A percentile compares a stretch with the other conserved stretches of the same genome.
Conservation (phyloP, 805 yeast genomes). For the Cyberlindnera euphorbiiphila region DNA sequence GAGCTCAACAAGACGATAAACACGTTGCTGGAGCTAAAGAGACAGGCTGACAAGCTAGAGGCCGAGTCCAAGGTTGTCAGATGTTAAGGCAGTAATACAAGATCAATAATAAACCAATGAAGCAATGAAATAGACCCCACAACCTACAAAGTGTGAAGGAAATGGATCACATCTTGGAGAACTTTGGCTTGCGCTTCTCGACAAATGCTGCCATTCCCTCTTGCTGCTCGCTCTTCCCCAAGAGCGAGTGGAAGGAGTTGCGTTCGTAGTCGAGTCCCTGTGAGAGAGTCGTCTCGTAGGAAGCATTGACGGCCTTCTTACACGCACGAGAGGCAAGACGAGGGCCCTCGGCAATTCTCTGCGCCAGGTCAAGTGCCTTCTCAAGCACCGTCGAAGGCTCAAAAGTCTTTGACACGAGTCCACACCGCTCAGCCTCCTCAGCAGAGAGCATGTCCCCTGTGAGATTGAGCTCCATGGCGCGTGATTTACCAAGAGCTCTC, state of each 20-base stretch:
- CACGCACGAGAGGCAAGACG: constrained; percentile 43
- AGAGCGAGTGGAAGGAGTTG: constrained; percentile 41
- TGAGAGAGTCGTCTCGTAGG: constrained; percentile 34
- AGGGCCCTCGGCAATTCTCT: constrained; percentile 37
- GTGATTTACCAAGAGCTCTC: constrained; percentile 44
- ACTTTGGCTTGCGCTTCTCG: constrained; percentile 40
- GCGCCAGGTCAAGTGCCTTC: constrained; percentile 43
- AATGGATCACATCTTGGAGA: constrained; percentile 16
- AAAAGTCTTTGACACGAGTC: constrained; percentile 41
- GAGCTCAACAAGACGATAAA: constrained; percentile 65
- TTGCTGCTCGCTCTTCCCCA: constrained; percentile 42
- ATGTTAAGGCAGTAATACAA: constrained; percentile 22
- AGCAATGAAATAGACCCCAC: no score
- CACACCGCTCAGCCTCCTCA: constrained; percentile 44
- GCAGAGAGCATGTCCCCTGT: constrained; percentile 45
- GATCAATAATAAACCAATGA: no score
- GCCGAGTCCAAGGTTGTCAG: constrained; percentile 58
- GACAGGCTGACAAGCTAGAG: constrained; percentile 81
- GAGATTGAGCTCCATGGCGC: constrained; percentile 45
- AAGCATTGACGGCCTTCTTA: constrained; percentile 41
- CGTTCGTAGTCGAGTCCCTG: constrained; percentile 42
- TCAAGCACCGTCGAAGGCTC: constrained; percentile 37
- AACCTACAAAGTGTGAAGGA: not conserved
- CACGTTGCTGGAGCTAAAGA: constrained; percentile 75
- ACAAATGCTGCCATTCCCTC: constrained; percentile 51